Evolutionary conservation across 2,329 filamentous ascomycete genomes (phyloP), one percentile per base, ranked within the genome.

Genomic region (Onygenales sp.): DNA sequence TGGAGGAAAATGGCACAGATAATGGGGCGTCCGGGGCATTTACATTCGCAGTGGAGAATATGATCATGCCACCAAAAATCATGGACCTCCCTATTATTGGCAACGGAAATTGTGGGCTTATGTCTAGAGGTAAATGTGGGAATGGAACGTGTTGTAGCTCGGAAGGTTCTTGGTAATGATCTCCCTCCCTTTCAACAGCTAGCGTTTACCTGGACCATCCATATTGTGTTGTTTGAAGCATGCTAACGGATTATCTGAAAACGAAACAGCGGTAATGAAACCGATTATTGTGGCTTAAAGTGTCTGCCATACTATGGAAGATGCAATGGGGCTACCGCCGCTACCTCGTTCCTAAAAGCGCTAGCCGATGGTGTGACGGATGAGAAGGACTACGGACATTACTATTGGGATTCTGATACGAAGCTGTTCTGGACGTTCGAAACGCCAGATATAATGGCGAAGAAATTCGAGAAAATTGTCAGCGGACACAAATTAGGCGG

Each of bases 341-440:
- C 66, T 1, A 69, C 64, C 2, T 86, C 82, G 0, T 89, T 86
- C 63, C 66, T 70, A 11, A 74, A 72, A 11, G 85, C 86, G 0
- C 63, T 74, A 49, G 60, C 68, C 0, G 57, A 77, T 8, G 83
- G 82, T 1, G 63, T 64, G 46, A 82, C 81, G 33, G 86, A 89
- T 58, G 66, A 75, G 2, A 59, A 69, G 2, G 68, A 71, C 2
- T 86, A 85, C 17, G 86, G 84, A 0, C 78, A 83, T 64, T 88
- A 85, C 64, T 89, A 81, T 68, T 86, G 80, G 75, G 86, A 90
- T 62, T 55, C 64, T 0, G 58, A 70, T 4, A 73, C 80, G 58
- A 69, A 77, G 52, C 64, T 84, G 33, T 90, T 86, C 78, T 90
- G 86, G 86, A 84, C 84, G 0, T 89, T 83, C 74, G 87, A 90